Conservation (phyloP, 2,329 filamentous ascomycete species). For the Biscogniauxia mediterranea region DNA sequence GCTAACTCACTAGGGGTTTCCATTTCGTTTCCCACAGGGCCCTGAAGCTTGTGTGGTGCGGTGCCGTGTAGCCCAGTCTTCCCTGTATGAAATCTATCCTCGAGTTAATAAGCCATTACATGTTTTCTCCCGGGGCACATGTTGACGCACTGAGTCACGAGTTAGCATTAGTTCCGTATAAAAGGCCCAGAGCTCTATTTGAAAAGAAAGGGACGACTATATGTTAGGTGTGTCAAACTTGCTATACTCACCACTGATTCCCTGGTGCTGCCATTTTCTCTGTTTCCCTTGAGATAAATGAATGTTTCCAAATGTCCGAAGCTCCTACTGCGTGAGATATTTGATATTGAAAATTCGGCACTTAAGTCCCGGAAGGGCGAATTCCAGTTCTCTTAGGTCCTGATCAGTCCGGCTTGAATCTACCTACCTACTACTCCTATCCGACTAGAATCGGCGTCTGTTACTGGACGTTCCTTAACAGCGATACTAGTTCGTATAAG, state of each 20-base stretch:
- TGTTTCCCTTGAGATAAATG: background rate
- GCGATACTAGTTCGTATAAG: background rate
- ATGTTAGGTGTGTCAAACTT: background rate
- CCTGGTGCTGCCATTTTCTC: background rate
- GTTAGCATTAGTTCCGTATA: background rate
- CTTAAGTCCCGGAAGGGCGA: background rate
- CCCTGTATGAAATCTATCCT: slow-evolving; percentile 30
- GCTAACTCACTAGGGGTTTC: slow-evolving; percentile 23
- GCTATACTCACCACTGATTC: background rate
- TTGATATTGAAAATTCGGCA: background rate
- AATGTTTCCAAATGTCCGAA: background rate
- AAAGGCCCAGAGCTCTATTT: background rate
- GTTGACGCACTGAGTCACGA: background rate
- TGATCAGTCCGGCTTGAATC: background rate
- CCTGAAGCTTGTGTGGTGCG: slow-evolving; percentile 29
- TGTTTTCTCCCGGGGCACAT: background rate
- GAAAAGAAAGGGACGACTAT: no score
- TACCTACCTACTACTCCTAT: background rate
- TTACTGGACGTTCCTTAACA: no score
- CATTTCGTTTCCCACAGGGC: slow-evolving; percentile 32
- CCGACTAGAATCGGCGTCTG: background rate
- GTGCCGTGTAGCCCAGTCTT: slow-evolving; percentile 20
- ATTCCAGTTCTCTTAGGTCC: background rate
- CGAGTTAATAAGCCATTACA: slow-evolving; percentile 26
- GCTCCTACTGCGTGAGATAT: background rate